phyloP scores from a whole-genome alignment of 257 asterid species.

The Ballota nigra region DNA sequence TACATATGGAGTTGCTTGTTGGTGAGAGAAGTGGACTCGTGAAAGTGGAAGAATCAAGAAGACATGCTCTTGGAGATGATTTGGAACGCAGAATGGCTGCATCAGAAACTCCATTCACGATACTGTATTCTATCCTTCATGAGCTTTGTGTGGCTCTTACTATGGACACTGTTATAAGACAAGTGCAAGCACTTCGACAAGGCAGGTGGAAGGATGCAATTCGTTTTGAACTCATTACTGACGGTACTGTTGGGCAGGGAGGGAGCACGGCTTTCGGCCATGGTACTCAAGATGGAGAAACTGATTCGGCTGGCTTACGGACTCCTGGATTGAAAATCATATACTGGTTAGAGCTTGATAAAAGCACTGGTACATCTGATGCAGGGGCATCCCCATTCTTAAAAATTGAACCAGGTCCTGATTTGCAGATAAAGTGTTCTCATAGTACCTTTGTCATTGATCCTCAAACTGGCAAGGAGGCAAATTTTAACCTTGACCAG shows the following conservation, averaged over 20 bases:
- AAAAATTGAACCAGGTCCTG: conserved; percentile 90
- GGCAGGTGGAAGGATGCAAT: conserved; percentile 99
- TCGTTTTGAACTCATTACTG: conserved; percentile 93
- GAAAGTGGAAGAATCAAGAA: conserved; percentile 82
- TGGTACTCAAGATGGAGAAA: conserved; percentile 74
- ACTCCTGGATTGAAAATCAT: conserved; percentile 94
- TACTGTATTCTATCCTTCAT: conserved; percentile 79
- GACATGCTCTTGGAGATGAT: conserved; percentile 98
- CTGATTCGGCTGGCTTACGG: conserved; percentile 65
- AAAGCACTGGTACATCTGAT: conserved; percentile 58
- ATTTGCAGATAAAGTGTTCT: conserved; percentile 82
- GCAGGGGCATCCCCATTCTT: conserved; percentile 66
- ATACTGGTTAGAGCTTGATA: conserved; percentile 94
- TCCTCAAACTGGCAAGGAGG: conserved; percentile 80
- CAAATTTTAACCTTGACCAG: conserved; percentile 71
- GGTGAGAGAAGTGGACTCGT: conserved; percentile 84
- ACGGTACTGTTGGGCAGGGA: conserved; percentile 75
- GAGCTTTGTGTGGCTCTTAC: conserved; percentile 91
- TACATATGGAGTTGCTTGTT: conserved; percentile 93
- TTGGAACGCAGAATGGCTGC: conserved; percentile 98
- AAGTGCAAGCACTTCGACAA: conserved; percentile 83
- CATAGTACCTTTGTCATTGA: conserved; percentile 93
- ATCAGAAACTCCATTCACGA: conserved; percentile 74
- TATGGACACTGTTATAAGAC: conserved; percentile 96
- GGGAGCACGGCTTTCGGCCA: conserved; percentile 47